Conservation (phyloP, 2,329 filamentous ascomycete species). For the Beauveria varroae region DNA sequence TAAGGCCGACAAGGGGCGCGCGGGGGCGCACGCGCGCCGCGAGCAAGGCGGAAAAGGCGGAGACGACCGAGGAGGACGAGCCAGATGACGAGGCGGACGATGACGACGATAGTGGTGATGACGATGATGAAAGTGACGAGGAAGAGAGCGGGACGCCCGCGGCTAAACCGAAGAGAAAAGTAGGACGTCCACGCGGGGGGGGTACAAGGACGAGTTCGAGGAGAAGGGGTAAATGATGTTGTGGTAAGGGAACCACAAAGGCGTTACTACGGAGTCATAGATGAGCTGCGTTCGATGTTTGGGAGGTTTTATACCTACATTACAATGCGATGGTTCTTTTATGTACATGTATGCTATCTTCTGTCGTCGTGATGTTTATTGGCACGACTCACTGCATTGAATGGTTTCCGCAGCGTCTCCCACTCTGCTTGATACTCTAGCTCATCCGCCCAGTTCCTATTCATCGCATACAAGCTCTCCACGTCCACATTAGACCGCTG, state of each 20-base stretch:
- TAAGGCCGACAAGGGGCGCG: conserved; percentile 34
- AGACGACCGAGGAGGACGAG: conserved; percentile 26
- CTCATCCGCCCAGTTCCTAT: conserved; percentile 31
- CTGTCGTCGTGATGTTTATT: not conserved
- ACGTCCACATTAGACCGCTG: conserved; percentile 24
- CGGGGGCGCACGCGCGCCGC: conserved; percentile 37
- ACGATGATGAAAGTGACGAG: conserved; percentile 24
- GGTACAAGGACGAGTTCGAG: conserved; percentile 21
- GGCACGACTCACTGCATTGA: not conserved
- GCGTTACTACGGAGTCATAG: conserved; percentile 2
- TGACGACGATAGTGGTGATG: conserved; percentile 13
- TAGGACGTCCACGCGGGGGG: conserved; percentile 26
- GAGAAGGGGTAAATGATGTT: conserved; percentile 1
- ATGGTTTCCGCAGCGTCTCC: conserved; percentile 25
- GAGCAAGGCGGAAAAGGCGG: conserved; percentile 18
- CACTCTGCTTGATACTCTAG: conserved; percentile 33
- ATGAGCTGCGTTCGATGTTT: not conserved
- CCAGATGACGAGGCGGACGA: conserved; percentile 20
- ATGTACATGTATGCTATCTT: not conserved
- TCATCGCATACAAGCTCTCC: conserved; percentile 28
- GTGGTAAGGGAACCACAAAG: not conserved
- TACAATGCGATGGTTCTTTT: not conserved
- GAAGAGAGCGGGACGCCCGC: conserved; percentile 32
- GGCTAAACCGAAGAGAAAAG: conserved; percentile 29
- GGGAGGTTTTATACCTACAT: not conserved